Evolutionary conservation across 129 eudicot species (phyloP).

Genomic region (Saposhnikovia divaricata): DNA sequence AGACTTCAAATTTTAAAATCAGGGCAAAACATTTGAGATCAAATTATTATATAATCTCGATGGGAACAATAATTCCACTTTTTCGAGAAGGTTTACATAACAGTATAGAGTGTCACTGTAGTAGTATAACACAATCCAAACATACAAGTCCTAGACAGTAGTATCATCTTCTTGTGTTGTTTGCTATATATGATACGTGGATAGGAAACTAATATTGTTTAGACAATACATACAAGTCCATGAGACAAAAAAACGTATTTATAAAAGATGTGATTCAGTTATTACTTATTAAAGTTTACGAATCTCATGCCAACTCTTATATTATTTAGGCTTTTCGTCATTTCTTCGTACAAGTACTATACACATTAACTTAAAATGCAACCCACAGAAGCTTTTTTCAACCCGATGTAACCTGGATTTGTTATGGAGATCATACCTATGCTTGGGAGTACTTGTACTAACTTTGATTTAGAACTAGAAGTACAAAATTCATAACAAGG

Average conservation of each 20-base stretch:
- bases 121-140: not conserved
- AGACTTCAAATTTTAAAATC: not conserved
- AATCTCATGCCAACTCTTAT: not conserved
- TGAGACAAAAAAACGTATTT: not conserved
- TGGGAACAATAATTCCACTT: not conserved
- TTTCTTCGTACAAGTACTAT: too few species aligned
- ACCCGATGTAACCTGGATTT: too few species aligned
- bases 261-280: not conserved
- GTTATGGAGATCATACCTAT: too few species aligned
- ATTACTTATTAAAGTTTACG: not conserved
- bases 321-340: not conserved
- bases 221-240: not conserved
- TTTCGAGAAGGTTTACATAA: not conserved
- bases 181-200: not conserved
- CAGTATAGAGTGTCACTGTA: not conserved
- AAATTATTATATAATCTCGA: not conserved
- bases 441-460: too few species aligned
- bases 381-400: too few species aligned
- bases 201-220: not conserved
- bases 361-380: too few species aligned
- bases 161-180: not conserved
- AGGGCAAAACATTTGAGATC: not conserved
- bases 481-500: too few species aligned
- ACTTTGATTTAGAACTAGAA: too few species aligned
- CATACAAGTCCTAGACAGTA: not conserved